Evolutionary conservation across 2,329 filamentous ascomycete genomes (phyloP).

Genomic region (Sclerotinia minor): DNA sequence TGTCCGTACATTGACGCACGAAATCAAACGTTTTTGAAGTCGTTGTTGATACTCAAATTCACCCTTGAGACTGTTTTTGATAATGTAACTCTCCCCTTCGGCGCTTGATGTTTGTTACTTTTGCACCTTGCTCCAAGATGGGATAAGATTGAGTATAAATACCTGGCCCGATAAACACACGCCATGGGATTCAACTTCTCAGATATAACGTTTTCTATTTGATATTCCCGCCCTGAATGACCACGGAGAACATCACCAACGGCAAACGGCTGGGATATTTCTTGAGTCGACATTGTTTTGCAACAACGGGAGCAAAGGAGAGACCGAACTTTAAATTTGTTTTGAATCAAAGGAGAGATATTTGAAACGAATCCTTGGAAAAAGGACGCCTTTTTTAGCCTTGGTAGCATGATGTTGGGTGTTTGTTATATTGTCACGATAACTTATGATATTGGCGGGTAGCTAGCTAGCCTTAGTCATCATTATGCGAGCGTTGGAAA

Average conservation of each 20-base stretch:
- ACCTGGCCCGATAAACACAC: conserved; percentile 5
- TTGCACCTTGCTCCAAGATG: neutral
- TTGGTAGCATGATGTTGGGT: neutral
- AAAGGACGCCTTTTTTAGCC: neutral
- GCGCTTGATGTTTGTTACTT: neutral
- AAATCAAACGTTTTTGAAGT: neutral
- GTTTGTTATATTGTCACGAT: neutral
- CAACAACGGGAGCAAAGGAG: neutral
- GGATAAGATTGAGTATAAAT: neutral
- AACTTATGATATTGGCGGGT: no score
- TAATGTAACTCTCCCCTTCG: neutral
- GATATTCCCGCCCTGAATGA: neutral
- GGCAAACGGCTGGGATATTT: neutral
- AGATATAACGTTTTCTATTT: neutral
- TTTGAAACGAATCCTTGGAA: neutral
- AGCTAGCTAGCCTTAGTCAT: no score
- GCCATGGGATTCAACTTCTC: neutral
- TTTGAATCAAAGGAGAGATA: neutral
- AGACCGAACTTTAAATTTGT: no score
- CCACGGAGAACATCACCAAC: neutral
- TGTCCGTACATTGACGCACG: neutral
- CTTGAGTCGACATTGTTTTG: neutral
- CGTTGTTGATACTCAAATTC: conserved; percentile 12
- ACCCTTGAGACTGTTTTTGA: conserved; percentile 11
- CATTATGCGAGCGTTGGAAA: no score